Percentiles rank a stretch among this genome's conserved stretches.
phyloP scores from a whole-genome alignment of 345 rosid genomes.

The Capsella bursapastoris region DNA sequence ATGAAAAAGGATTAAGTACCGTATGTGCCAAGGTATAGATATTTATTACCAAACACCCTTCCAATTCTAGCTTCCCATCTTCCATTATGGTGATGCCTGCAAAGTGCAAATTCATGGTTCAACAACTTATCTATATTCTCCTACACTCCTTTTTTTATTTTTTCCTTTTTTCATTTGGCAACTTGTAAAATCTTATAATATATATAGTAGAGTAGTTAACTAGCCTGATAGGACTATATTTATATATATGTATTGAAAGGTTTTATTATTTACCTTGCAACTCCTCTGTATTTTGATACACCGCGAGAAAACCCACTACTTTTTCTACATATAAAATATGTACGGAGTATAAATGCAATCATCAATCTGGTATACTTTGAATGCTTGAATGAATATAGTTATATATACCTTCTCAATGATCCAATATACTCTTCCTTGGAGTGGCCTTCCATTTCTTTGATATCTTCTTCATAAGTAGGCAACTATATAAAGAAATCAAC shows the following conservation, averaged over 20 bases:
- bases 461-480: slow-evolving; percentile 59
- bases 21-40: slow-evolving; percentile 75
- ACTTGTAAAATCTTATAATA: neutral
- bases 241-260: no score
- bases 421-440: slow-evolving; percentile 90
- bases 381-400: neutral
- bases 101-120: slow-evolving; percentile 42
- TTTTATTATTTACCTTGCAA: slow-evolving; percentile 66
- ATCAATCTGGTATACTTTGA: neutral
- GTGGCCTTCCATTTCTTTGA: slow-evolving; percentile 77
- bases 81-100: slow-evolving; percentile 80
- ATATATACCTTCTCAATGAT: slow-evolving; percentile 73
- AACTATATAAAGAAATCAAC: slow-evolving; percentile 44
- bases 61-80: slow-evolving; percentile 88
- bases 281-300: slow-evolving; percentile 93
- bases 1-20: slow-evolving; percentile 40
- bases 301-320: slow-evolving; percentile 98
- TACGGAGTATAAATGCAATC: neutral
- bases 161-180: neutral
- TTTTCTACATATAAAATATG: no score
- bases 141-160: neutral
- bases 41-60: slow-evolving; percentile 78
- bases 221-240: no score
- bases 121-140: neutral
- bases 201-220: no score